Evolutionary conservation across 805 yeast species (phyloP).

Genomic region (Hagleromyces aurorensis): DNA sequence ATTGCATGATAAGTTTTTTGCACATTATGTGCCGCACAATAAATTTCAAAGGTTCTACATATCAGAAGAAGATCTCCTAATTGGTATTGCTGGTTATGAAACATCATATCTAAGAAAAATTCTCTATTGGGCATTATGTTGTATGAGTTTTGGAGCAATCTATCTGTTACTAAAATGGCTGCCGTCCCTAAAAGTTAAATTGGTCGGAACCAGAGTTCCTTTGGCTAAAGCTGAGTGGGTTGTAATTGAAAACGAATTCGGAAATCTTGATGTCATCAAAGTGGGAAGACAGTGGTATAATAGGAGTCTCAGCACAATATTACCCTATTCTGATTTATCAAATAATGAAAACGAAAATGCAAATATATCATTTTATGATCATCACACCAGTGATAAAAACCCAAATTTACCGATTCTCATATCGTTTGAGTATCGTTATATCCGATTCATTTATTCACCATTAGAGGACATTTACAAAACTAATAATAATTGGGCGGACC

Average conservation of each 20-base stretch:
- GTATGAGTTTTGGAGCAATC: constrained; percentile 59
- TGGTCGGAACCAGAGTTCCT: constrained; percentile 58
- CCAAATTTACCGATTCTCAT: constrained; percentile 57
- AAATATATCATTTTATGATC: constrained; percentile 12
- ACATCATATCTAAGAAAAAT: constrained; percentile 40
- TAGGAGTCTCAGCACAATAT: constrained; percentile 61
- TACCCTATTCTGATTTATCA: constrained; percentile 32
- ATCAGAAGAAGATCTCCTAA: constrained; percentile 90
- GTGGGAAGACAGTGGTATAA: constrained; percentile 58
- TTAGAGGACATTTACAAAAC: constrained; percentile 78
- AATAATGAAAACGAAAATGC: constrained; percentile 23
- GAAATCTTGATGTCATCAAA: constrained; percentile 59
- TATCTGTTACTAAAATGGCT: constrained; percentile 78
- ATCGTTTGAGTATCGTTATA: constrained; percentile 72
- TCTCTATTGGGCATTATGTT: constrained; percentile 47
- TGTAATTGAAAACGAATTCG: constrained; percentile 88
- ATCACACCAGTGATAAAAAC: constrained; percentile 25
- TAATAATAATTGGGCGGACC: constrained; percentile 81
- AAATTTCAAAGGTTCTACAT: constrained; percentile 77
- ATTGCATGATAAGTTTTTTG: constrained; percentile 39
- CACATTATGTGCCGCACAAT: constrained; percentile 35
- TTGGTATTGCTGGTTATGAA: constrained; percentile 87
- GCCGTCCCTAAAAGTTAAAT: constrained; percentile 61
- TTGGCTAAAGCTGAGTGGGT: constrained; percentile 87
- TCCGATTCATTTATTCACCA: constrained; percentile 78